These are phyloP conservation scores for Oxalis stricta DNA, from an alignment of 441 rosid species.

Conservation along the genomic window DNA sequence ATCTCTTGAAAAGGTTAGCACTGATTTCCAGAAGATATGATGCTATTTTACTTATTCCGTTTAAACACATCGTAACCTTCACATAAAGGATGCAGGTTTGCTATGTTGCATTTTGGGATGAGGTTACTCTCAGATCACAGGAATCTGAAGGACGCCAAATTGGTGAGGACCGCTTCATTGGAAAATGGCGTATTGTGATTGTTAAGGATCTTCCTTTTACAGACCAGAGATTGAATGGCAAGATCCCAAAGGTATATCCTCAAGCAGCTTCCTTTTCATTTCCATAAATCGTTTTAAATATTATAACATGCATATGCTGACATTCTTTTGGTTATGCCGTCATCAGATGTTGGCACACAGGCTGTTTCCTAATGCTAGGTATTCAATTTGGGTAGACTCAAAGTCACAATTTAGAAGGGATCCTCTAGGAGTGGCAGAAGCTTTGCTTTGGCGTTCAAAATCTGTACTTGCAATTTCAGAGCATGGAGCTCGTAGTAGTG, in stretches of 20 bases:
- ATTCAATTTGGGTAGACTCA: slow-evolving; percentile 94
- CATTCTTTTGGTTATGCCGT: slow-evolving; percentile 8
- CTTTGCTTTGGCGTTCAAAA: slow-evolving; percentile 84
- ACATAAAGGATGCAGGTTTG: slow-evolving; percentile 54
- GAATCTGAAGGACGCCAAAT: slow-evolving; percentile 44
- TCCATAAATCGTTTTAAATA: too few species aligned
- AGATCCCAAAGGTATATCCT: slow-evolving; percentile 99
- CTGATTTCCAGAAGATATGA: slow-evolving; percentile 5
- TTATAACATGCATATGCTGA: slow-evolving; percentile 1
- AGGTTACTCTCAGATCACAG: slow-evolving; percentile 66
- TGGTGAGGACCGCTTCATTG: slow-evolving; percentile 47
- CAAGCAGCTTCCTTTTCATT: too few species aligned
- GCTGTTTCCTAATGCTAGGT: slow-evolving; percentile 70
- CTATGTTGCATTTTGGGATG: slow-evolving; percentile 96
- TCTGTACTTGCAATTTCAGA: slow-evolving; percentile 85
- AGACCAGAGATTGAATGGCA: slow-evolving; percentile 91
- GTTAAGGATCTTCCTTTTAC: slow-evolving; percentile 75
- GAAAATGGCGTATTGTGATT: slow-evolving; percentile 84
- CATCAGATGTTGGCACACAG: slow-evolving; percentile 88
- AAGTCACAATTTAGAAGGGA: slow-evolving; percentile 97
- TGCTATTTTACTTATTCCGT: slow-evolving; percentile 2
- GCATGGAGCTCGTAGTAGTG: slow-evolving; percentile 95
- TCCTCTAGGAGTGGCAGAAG: slow-evolving; percentile 81
- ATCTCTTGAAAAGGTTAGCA: slow-evolving; percentile 55
- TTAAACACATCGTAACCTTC: slow-evolving; percentile 3